Conservation (phyloP, 2,329 filamentous ascomycete species). For the Diaporthe vaccinii region DNA sequence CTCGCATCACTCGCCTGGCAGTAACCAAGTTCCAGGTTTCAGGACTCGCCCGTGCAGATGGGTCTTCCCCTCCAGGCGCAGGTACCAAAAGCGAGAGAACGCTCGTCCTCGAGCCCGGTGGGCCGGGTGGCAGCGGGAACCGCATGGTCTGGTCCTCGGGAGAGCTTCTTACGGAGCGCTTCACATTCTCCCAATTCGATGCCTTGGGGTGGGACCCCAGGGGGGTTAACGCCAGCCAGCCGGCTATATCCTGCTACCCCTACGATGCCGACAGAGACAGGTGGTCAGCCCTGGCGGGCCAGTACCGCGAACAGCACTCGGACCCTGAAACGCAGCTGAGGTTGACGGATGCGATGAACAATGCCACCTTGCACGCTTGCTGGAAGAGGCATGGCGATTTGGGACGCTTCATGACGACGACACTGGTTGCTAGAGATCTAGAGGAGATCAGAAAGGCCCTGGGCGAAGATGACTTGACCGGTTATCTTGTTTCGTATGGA, state of each 20-base stretch:
- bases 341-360: conserved; percentile 60
- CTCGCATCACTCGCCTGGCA: conserved; percentile 60
- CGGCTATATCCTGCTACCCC: conserved; percentile 61
- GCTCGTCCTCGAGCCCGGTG: conserved; percentile 64
- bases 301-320: conserved; percentile 55
- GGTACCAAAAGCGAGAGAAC: conserved; percentile 60
- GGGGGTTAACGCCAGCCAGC: conserved; percentile 63
- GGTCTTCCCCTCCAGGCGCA: conserved; percentile 22
- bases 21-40: conserved; percentile 64
- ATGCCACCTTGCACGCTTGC: conserved; percentile 60
- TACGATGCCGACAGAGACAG: conserved; percentile 60
- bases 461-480: conserved; percentile 61
- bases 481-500: conserved; percentile 65
- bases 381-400: conserved; percentile 59
- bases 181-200: conserved; percentile 60
- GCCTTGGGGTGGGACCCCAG: conserved; percentile 69
- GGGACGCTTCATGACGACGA: conserved; percentile 60
- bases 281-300: conserved; percentile 57
- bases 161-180: conserved; percentile 54
- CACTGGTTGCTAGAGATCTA: conserved; percentile 62
- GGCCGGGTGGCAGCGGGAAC: conserved; percentile 64
- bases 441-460: conserved; percentile 62
- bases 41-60: conserved; percentile 52
- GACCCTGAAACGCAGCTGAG: conserved; percentile 56
- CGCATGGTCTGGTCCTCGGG: conserved; percentile 55